These are phyloP conservation scores for Euphorbia lathyris DNA, from an alignment of 345 rosid genomes.

Conservation along the genomic window DNA sequence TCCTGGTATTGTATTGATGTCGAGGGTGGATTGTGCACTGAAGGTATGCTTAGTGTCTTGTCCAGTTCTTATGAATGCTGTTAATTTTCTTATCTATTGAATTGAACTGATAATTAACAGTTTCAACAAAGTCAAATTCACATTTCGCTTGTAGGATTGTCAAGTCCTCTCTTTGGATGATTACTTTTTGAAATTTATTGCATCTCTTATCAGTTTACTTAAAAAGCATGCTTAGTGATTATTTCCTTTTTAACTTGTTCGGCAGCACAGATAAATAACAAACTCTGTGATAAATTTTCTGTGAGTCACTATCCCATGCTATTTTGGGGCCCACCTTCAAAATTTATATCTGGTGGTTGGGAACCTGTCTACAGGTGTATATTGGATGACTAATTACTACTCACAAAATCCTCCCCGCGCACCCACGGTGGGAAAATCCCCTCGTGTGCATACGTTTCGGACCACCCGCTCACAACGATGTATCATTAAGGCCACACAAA, in stretches of 20 bases:
- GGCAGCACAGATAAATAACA: conserved; percentile 89
- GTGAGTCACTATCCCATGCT: conserved; percentile 90
- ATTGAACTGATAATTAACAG: not conserved
- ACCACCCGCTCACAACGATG: no score
- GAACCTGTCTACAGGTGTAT: no score
- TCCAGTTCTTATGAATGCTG: not conserved
- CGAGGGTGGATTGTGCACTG: conserved; percentile 87
- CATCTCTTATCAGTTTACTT: not conserved
- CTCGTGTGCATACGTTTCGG: no score
- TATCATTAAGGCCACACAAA: no score
- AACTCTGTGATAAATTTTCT: conserved; percentile 86
- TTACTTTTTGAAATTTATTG: not conserved
- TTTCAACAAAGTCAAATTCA: not conserved
- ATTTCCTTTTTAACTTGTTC: conserved; percentile 36
- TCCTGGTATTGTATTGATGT: conserved; percentile 79
- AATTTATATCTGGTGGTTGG: conserved; percentile 61
- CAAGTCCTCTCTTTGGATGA: not conserved
- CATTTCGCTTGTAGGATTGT: no score
- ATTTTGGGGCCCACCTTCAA: conserved; percentile 73
- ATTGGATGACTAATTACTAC: no score
- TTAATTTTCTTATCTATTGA: not conserved
- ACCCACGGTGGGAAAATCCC: no score
- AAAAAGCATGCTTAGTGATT: conserved; percentile 23
- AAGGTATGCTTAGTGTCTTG: conserved; percentile 46
- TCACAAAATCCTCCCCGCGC: no score